Evolutionary conservation across 73 alveolate genomes (phyloP).

Genomic region (Blepharisma japonicum): DNA sequence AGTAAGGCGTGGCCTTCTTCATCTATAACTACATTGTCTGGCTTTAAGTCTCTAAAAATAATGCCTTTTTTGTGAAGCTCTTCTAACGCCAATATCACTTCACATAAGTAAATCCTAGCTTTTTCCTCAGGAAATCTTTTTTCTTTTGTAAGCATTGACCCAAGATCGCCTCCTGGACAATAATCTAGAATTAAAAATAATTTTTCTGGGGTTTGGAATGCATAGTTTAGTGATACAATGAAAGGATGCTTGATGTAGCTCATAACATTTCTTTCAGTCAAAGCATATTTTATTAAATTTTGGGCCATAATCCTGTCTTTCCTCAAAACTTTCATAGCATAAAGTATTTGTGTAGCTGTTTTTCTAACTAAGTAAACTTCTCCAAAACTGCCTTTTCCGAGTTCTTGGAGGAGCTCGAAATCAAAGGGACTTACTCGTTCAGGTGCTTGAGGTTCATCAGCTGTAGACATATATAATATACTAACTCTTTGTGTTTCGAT

Average conservation of each 20-base stretch:
- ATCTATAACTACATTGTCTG: slow-evolving; percentile 95
- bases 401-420: slow-evolving; percentile 49
- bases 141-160: slow-evolving; percentile 70
- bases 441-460: neutral
- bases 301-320: slow-evolving; percentile 83
- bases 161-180: slow-evolving; percentile 92
- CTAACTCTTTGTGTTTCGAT: neutral
- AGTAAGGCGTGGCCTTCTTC: slow-evolving; percentile 93
- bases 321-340: slow-evolving; percentile 85
- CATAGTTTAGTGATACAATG: slow-evolving; percentile 88
- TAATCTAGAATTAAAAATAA: slow-evolving; percentile 84
- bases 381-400: slow-evolving; percentile 87
- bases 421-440: slow-evolving; percentile 55
- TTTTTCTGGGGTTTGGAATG: slow-evolving; percentile 83
- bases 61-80: slow-evolving; percentile 88
- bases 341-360: slow-evolving; percentile 36
- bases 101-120: slow-evolving; percentile 85
- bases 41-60: slow-evolving; percentile 92
- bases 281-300: slow-evolving; percentile 85
- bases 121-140: slow-evolving; percentile 84
- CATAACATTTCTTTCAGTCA: slow-evolving; percentile 91
- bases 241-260: slow-evolving; percentile 87
- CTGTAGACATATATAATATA: neutral
- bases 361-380: slow-evolving; percentile 76
- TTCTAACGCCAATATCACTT: slow-evolving; percentile 83